Evolutionary conservation across 768 basidiomycete genomes (phyloP).

Genomic region (Nidula microcarpa): DNA sequence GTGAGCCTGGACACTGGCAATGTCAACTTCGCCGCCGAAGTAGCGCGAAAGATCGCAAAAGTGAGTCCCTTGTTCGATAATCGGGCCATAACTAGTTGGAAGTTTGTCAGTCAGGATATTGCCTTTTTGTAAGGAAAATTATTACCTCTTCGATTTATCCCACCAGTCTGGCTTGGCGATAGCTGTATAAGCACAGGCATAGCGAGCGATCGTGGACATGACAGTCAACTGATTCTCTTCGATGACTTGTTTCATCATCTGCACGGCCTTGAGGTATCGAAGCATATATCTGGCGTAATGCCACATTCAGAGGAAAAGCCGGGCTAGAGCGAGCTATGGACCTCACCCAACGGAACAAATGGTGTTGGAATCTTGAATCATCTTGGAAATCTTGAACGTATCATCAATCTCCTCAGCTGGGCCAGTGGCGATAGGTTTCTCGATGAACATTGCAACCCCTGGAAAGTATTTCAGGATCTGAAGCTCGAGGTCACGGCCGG

Average conservation of each 20-base stretch:
- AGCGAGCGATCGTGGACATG: conserved; percentile 94
- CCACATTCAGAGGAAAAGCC: conserved; percentile 1
- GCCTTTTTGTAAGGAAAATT: too few species aligned
- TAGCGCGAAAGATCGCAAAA: conserved; percentile 96
- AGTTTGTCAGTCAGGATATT: conserved; percentile 1
- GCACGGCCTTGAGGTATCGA: conserved; percentile 88
- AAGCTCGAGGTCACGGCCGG: conserved; percentile 81
- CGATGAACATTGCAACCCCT: conserved; percentile 84
- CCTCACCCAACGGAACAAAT: conserved; percentile 87
- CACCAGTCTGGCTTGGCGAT: conserved; percentile 89
- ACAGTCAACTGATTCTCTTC: conserved; percentile 91
- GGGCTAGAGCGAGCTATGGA: not conserved
- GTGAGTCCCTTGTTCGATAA: conserved; percentile 93
- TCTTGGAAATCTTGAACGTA: conserved; percentile 67
- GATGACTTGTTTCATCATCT: conserved; percentile 96
- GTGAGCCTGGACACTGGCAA: conserved; percentile 75
- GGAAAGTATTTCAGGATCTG: conserved; percentile 88
- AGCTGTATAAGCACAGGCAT: conserved; percentile 82
- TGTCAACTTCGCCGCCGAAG: conserved; percentile 95
- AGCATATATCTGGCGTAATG: conserved; percentile 73
- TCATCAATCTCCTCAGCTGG: conserved; percentile 64
- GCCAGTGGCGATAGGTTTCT: conserved; percentile 90
- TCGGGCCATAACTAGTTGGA: conserved; percentile 62
- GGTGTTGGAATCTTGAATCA: conserved; percentile 64
- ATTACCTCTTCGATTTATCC: conserved; percentile 82